Conservation (phyloP, 306 rosid genomes). For the Lupinus albus region DNA sequence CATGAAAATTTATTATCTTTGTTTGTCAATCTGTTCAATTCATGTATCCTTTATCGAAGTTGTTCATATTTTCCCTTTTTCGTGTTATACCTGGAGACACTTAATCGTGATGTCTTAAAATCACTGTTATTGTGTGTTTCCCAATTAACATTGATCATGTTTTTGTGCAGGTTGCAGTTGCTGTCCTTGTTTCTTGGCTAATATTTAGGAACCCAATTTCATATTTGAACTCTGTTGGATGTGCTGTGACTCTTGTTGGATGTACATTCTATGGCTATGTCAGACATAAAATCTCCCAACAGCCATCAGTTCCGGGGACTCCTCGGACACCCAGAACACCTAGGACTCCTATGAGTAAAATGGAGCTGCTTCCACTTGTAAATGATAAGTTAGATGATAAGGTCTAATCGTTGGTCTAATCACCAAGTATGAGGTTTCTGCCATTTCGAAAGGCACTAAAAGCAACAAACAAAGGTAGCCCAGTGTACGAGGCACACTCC, state of each 20-base stretch:
- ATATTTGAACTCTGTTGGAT: conserved; percentile 61
- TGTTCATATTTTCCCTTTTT: neutral
- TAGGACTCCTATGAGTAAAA: conserved; percentile 69
- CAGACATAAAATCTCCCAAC: conserved; percentile 77
- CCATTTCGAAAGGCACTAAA: conserved; percentile 42
- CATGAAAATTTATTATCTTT: conserved; percentile 11
- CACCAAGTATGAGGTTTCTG: conserved; percentile 33
- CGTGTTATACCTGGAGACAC: neutral
- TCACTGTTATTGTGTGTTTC: neutral
- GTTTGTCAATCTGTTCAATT: conserved; percentile 25
- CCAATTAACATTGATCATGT: neutral
- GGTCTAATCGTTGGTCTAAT: conserved; percentile 48
- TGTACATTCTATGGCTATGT: conserved; percentile 93
- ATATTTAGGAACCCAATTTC: conserved; percentile 91
- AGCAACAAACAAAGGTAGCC: no score
- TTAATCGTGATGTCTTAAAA: conserved; percentile 1
- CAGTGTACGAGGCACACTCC: no score
- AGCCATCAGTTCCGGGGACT: conserved; percentile 59
- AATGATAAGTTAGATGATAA: conserved; percentile 88
- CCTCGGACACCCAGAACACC: conserved; percentile 84
- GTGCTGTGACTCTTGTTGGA: conserved; percentile 82
- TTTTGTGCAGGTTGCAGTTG: conserved; percentile 78
- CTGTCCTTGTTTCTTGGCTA: conserved; percentile 88
- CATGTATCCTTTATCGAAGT: neutral
- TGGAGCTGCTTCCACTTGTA: conserved; percentile 92